A percentile compares a stretch with the other conserved stretches of the same genome.
Conservation (phyloP, 1,139 yeast genomes). For the Geotrichum histeridarum region DNA sequence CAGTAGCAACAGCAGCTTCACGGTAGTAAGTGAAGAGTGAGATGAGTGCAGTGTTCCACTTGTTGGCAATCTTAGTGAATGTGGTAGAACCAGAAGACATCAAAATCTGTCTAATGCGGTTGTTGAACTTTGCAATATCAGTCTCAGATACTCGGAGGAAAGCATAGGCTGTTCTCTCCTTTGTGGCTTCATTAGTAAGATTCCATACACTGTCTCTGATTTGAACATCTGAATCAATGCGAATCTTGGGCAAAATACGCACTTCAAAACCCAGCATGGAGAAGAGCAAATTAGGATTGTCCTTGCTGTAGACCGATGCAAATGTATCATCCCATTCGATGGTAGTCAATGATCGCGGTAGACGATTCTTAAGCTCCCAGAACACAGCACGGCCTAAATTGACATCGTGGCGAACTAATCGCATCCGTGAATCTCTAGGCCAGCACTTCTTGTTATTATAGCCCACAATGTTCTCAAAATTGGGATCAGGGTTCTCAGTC, state of each 20-base stretch:
- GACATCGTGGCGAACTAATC: constrained; percentile 85
- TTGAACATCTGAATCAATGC: constrained; percentile 43
- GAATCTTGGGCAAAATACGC: constrained; percentile 69
- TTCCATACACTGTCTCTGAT: constrained; percentile 89
- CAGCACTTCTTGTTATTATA: constrained; percentile 88
- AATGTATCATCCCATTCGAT: constrained; percentile 77
- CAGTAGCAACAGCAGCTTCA: constrained; percentile 88
- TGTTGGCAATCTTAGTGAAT: constrained; percentile 87
- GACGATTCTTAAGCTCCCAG: constrained; percentile 80
- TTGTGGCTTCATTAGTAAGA: constrained; percentile 61
- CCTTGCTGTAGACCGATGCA: constrained; percentile 84
- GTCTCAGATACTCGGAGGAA: constrained; percentile 75
- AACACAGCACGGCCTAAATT: constrained; percentile 86
- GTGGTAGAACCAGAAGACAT: constrained; percentile 97
- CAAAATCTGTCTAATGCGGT: constrained; percentile 79
- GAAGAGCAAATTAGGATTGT: constrained; percentile 82
- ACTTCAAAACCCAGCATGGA: constrained; percentile 96
- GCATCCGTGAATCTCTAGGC: constrained; percentile 92
- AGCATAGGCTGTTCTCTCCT: constrained; percentile 88
- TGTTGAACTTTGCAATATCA: constrained; percentile 74
- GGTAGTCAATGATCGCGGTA: constrained; percentile 70
- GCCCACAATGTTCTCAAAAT: constrained; percentile 78
- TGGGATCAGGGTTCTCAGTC: constrained; percentile 86
- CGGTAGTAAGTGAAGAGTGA: constrained; percentile 84
- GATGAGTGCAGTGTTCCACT: constrained; percentile 92